phyloP scores from a whole-genome alignment of 2,329 filamentous ascomycete species.

The Aspergillus fischeri region DNA sequence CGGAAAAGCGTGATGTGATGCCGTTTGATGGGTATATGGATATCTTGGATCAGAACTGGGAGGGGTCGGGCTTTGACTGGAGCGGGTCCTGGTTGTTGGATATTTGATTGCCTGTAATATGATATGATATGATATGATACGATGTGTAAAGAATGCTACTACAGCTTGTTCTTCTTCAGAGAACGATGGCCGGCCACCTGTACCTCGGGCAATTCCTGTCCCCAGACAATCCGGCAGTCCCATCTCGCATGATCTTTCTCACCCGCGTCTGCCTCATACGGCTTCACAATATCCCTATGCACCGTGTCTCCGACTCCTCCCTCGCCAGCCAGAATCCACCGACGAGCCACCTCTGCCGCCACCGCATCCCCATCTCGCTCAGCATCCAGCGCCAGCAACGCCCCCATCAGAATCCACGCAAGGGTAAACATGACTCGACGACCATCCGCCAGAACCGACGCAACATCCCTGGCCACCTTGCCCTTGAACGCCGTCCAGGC shows the following conservation, averaged over 20 bases:
- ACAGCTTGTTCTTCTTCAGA: background rate
- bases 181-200: background rate
- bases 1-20: constrained; percentile 4
- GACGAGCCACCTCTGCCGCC: constrained; percentile 30
- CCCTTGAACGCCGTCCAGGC: constrained; percentile 16
- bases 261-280: background rate
- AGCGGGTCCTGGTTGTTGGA: constrained; percentile 24
- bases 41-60: constrained; percentile 19
- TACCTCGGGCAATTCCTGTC: constrained; percentile 18
- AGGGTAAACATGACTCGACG: constrained; percentile 32
- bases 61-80: constrained; percentile 25
- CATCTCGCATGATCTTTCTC: constrained; percentile 16
- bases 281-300: constrained; percentile 21
- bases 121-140: background rate
- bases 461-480: constrained; percentile 7
- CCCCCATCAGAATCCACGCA: constrained; percentile 33
- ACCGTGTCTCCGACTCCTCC: constrained; percentile 24
- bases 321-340: constrained; percentile 33
- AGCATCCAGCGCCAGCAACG: constrained; percentile 37
- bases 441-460: constrained; percentile 20
- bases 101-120: constrained; percentile 6
- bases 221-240: constrained; percentile 32
- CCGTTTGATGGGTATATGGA: constrained; percentile 16
- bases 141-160: background rate
- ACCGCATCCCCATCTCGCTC: constrained; percentile 28